phyloP scores from a whole-genome alignment of 257 asterid genomes.

The Perilla frutescens region DNA sequence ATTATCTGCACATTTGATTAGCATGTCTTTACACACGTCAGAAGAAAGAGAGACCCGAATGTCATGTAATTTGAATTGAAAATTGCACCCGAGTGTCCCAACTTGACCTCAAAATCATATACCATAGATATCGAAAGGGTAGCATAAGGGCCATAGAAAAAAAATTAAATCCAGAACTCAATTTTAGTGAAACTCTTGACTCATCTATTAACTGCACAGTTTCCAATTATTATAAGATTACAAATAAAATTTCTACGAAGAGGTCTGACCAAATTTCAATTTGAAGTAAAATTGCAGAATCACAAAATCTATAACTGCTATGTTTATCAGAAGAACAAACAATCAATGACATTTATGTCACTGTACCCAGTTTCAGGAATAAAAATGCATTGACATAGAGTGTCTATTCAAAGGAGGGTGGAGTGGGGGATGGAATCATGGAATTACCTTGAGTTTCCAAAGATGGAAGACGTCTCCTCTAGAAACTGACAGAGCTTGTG shows the following conservation, averaged over 20 bases:
- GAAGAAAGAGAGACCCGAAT: conserved; percentile 13
- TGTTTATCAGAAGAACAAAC: background rate
- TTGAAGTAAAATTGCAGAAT: conserved; percentile 1
- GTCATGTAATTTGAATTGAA: conserved; percentile 8
- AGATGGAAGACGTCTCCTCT: conserved; percentile 67
- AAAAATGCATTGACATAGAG: conserved; percentile 10
- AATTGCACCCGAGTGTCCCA: background rate
- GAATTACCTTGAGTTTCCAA: conserved; percentile 72
- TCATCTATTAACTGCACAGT: background rate
- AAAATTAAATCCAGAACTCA: background rate
- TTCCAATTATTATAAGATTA: conserved; percentile 9
- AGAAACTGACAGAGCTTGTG: conserved; percentile 88
- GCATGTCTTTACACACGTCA: background rate
- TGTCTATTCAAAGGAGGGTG: background rate
- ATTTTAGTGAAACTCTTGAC: conserved; percentile 3
- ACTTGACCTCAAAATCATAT: conserved; percentile 2
- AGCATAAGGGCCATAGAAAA: background rate
- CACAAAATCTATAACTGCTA: background rate
- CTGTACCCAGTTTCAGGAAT: conserved; percentile 11
- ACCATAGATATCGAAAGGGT: background rate
- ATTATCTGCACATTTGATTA: conserved; percentile 9
- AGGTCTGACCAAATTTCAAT: background rate
- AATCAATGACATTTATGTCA: background rate
- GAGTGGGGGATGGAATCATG: background rate
- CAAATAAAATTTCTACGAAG: background rate